Percentiles rank a stretch among this genome's conserved stretches.
phyloP scores from a whole-genome alignment of 192 early-diverging fungal species.

The Podila clonocystis region DNA sequence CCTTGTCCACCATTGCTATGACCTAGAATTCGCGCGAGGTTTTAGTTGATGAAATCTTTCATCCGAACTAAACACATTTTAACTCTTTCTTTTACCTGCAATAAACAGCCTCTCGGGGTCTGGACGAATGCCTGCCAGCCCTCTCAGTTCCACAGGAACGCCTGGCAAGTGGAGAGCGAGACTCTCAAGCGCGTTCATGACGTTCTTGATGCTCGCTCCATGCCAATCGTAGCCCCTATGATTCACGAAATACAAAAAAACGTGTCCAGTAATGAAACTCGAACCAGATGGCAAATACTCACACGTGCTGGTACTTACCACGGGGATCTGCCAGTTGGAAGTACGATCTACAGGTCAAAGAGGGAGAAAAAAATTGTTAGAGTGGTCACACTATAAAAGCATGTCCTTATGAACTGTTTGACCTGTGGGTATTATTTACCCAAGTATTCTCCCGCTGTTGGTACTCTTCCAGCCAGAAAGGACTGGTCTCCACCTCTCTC shows the following conservation, averaged over 20 bases:
- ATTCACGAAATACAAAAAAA: slow-evolving; percentile 3
- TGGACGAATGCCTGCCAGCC: slow-evolving; percentile 29
- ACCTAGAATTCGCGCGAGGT: slow-evolving; percentile 32
- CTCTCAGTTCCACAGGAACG: slow-evolving; percentile 51
- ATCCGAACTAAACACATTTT: no score
- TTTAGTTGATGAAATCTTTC: not conserved
- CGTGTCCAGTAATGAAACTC: not conserved
- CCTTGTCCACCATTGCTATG: slow-evolving; percentile 87
- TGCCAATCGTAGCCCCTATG: slow-evolving; percentile 82
- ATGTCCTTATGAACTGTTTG: not conserved
- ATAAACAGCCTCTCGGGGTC: slow-evolving; percentile 63
- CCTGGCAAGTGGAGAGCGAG: slow-evolving; percentile 59
- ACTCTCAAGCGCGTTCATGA: slow-evolving; percentile 62
- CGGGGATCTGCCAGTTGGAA: slow-evolving; percentile 75
- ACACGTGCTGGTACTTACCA: slow-evolving; percentile 54
- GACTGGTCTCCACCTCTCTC: slow-evolving; percentile 60
- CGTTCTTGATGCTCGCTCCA: slow-evolving; percentile 72
- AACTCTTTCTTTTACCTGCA: slow-evolving; percentile 43
- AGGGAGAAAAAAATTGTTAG: not conserved
- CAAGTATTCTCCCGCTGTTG: slow-evolving; percentile 67
- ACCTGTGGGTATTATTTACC: slow-evolving; percentile 51
- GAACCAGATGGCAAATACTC: no score
- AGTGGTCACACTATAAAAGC: no score
- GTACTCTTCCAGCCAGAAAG: slow-evolving; percentile 72
- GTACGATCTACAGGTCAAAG: slow-evolving; percentile 60